Evolutionary conservation across 2,329 filamentous ascomycete genomes (phyloP).

Genomic region (Balansia obtecta): DNA sequence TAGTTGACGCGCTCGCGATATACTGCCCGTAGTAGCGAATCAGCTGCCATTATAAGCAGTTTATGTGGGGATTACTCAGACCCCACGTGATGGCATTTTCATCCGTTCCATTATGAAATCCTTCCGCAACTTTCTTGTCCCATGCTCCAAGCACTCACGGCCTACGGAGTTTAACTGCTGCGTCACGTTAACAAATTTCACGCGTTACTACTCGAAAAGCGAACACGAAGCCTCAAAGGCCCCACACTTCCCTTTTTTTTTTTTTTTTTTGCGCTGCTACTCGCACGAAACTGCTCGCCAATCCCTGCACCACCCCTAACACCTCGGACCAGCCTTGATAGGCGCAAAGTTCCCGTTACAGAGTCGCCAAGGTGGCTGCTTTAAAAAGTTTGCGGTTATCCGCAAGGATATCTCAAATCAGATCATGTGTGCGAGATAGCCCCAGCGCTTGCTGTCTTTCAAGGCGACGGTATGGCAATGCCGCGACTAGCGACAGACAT

Average conservation of each 20-base stretch:
- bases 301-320: neutral
- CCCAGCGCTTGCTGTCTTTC: conserved; percentile 23
- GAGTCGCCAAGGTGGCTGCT: conserved; percentile 21
- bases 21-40: neutral
- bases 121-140: no score
- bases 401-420: conserved; percentile 27
- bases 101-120: no score
- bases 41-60: neutral
- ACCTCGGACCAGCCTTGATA: neutral
- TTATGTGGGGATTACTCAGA: no score
- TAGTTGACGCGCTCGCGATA: neutral
- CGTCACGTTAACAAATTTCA: neutral
- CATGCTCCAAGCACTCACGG: neutral
- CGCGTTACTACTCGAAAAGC: neutral
- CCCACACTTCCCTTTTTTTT: no score
- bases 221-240: no score
- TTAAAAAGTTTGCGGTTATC: conserved; percentile 29
- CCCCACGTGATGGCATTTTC: conserved; percentile 3
- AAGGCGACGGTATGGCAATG: conserved; percentile 20
- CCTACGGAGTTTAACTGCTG: no score
- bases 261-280: no score
- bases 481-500: conserved; percentile 12
- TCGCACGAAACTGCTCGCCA: neutral
- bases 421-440: conserved; percentile 30
- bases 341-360: conserved; percentile 3